Evolutionary conservation across 345 rosid species (phyloP).

Genomic region (Ceriops tagal): DNA sequence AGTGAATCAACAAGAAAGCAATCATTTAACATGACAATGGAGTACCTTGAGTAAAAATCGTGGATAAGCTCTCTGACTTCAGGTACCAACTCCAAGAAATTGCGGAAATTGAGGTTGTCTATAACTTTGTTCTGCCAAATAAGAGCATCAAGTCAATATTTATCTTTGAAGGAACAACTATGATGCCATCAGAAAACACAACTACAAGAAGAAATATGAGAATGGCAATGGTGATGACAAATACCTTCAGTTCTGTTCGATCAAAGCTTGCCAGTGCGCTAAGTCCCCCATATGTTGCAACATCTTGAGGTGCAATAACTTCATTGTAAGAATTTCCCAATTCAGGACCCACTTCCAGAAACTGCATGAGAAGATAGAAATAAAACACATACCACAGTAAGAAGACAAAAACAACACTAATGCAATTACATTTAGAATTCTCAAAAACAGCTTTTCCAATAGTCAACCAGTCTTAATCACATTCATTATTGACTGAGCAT

Average conservation of each 20-base stretch:
- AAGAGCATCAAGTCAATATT: constrained; percentile 23
- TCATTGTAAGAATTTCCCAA: constrained; percentile 78
- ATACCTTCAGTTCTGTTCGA: constrained; percentile 88
- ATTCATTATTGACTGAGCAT: too few species aligned
- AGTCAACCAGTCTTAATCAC: too few species aligned
- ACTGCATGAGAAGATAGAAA: constrained; percentile 40
- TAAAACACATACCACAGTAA: not conserved
- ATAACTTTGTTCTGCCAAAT: constrained; percentile 81
- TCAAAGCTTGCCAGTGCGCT: constrained; percentile 99
- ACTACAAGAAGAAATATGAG: not conserved
- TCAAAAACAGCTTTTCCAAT: not conserved
- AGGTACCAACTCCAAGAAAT: constrained; percentile 94
- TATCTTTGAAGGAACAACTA: constrained; percentile 1
- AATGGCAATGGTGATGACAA: not conserved
- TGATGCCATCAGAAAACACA: constrained; percentile 1
- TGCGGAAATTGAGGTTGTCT: constrained; percentile 84
- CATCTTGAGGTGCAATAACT: constrained; percentile 97
- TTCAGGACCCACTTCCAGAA: constrained; percentile 90
- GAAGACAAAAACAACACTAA: not conserved
- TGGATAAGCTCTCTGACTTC: constrained; percentile 97
- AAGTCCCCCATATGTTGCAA: constrained; percentile 97
- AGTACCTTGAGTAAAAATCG: constrained; percentile 92
- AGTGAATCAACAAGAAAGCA: not conserved
- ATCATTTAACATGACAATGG: not conserved
- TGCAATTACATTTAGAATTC: not conserved